Evolutionary conservation across 2,329 filamentous ascomycete species (phyloP).

Genomic region (Colletotrichum sp.): DNA sequence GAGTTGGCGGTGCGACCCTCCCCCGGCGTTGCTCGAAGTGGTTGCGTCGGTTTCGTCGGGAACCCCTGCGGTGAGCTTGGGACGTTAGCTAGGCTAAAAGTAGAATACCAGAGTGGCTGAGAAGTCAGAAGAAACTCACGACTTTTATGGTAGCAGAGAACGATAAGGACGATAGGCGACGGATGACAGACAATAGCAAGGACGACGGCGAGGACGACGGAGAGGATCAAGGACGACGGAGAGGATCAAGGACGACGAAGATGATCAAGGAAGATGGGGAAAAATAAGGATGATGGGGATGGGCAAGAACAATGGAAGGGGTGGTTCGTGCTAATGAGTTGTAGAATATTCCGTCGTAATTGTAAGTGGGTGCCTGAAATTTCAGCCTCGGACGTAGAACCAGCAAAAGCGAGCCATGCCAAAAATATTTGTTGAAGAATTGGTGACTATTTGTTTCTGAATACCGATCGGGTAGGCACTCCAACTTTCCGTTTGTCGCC

Average conservation of each 20-base stretch:
- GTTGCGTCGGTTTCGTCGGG: too few relatives aligned
- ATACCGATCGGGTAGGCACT: neutral
- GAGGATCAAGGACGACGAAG: neutral
- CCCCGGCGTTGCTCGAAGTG: too few relatives aligned
- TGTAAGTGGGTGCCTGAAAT: neutral
- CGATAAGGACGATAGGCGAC: neutral
- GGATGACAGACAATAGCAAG: too few relatives aligned
- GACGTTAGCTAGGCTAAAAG: too few relatives aligned
- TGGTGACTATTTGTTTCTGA: neutral
- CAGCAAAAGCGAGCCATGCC: fast-evolving
- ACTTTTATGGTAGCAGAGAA: neutral
- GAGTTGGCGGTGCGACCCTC: too few relatives aligned
- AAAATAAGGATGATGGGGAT: neutral
- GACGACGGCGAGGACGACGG: neutral
- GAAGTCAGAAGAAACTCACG: neutral
- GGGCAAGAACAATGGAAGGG: neutral
- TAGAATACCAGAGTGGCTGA: too few relatives aligned
- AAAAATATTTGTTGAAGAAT: fast-evolving
- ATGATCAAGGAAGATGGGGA: neutral
- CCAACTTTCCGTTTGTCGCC: neutral
- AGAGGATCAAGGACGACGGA: neutral
- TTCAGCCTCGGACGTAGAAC: neutral
- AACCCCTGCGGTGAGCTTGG: too few relatives aligned
- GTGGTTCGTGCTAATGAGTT: neutral
- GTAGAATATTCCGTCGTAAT: fast-evolving